Base-by-base conservation (phyloP, 1,139 yeast species). In the Zygoascus meyerae region DNA sequence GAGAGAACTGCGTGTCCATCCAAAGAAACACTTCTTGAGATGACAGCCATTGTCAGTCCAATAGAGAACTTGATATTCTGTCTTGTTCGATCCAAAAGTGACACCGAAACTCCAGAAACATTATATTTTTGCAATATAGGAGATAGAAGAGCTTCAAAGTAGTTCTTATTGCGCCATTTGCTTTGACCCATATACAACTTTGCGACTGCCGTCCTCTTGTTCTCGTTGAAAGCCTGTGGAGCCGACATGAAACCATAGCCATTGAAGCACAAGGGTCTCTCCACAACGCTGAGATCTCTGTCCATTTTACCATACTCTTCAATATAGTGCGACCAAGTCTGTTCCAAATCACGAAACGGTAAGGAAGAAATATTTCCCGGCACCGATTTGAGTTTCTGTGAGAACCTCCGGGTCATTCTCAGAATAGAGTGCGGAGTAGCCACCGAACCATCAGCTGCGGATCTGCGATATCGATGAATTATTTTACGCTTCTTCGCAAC, bases 361-460 rank as follows among this genome's bases (percentile, higher is more conserved):
- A 17, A 60, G 60, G 39, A 79, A 64, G 61, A 81, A 84, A 36
- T 77, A 82, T 54, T 81, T 78, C 97, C 97, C 87, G 59, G 94
- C 78, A 51, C 75, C 78, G 61, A 86, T 82, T 31, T 33, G 28
- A 40, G 32, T 11, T 40, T 40, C 21, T 32, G 28, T 14, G 43
- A 40, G 18, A 40, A 40, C 29, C 43, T 35, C 31, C 43, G 37
- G 14, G 43, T 40, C 12, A 40, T 26, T 14, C 32, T 40, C 37
- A 40, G n/a, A 14, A 40, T 28, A 29, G 37, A 26, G n/a, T 40
- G 34, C 26, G 26, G 26, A 17, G 34, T 32, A 14, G 18, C 30
- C 6, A 12, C n/a, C 9, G 30, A 36, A 12, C 6, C 10, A 29
- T 40, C 43, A 8, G 43, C 34, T 7, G 26, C 7, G 4, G 43